Percentiles rank a stretch among this genome's conserved stretches.
Evolutionary conservation across 2,329 filamentous ascomycete species (phyloP).

Genomic region (Colletotrichum australisinense): DNA sequence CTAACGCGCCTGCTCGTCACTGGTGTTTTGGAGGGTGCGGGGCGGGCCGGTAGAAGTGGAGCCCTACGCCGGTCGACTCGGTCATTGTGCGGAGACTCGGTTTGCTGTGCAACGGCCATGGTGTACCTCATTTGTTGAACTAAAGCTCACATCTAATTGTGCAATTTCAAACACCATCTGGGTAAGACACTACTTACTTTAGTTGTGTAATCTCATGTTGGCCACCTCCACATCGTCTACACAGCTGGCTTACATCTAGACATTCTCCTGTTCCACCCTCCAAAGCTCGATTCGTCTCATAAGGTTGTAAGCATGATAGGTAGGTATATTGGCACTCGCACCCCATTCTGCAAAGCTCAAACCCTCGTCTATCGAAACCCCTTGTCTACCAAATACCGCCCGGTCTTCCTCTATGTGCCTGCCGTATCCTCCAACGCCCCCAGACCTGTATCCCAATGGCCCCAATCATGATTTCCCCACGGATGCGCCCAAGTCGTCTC

Average conservation of each 20-base stretch:
- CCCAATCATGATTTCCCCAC: neutral
- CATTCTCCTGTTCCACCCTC: too few species aligned
- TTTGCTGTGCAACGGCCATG: neutral
- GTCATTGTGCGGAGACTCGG: constrained; percentile 2
- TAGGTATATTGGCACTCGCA: neutral
- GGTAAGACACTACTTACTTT: too few species aligned
- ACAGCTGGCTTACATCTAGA: too few species aligned
- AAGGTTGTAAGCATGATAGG: too few species aligned
- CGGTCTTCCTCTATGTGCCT: neutral
- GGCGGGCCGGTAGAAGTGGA: constrained; percentile 24
- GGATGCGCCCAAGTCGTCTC: neutral
- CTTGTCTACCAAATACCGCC: neutral
- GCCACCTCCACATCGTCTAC: too few species aligned
- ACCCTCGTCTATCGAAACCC: neutral
- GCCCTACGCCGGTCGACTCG: neutral
- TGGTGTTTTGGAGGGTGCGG: constrained; percentile 11
- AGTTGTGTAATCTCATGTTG: too few species aligned
- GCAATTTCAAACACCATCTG: too few species aligned
- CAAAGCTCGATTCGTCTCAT: too few species aligned
- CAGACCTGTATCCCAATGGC: neutral
- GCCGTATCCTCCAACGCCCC: neutral
- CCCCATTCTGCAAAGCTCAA: too few species aligned
- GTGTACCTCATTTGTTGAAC: too few species aligned
- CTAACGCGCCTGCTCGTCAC: constrained; percentile 12
- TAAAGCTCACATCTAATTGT: too few species aligned